These are phyloP conservation scores for Beauveria varroae DNA, from an alignment of 2,329 filamentous ascomycete genomes.

Conservation along the genomic window DNA sequence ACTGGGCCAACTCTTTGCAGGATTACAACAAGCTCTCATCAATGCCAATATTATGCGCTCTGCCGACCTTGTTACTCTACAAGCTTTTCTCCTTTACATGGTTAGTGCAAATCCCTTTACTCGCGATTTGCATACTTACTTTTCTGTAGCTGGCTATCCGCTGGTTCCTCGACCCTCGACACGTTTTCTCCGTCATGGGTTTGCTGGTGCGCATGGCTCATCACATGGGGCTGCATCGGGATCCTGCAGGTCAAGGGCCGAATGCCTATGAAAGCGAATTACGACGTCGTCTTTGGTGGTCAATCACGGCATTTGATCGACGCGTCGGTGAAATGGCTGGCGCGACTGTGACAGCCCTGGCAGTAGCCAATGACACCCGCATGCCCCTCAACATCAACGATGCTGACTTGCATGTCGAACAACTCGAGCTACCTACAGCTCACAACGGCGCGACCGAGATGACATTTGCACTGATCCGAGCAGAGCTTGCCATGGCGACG, in stretches of 20 bases:
- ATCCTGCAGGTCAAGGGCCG: conserved; percentile 45
- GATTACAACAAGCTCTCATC: conserved; percentile 56
- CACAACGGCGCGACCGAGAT: conserved; percentile 50
- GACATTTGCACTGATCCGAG: conserved; percentile 49
- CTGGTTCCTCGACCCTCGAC: conserved; percentile 50
- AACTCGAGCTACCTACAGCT: conserved; percentile 43
- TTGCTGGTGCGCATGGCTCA: conserved; percentile 61
- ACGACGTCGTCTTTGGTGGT: conserved; percentile 68
- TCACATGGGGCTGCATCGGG: conserved; percentile 60
- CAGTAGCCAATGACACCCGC: conserved; percentile 45
- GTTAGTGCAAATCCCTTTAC: conserved; percentile 27
- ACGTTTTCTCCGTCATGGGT: conserved; percentile 45
- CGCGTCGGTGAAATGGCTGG: conserved; percentile 61
- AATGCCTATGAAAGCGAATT: conserved; percentile 59
- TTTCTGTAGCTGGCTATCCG: conserved; percentile 35
- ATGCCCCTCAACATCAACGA: conserved; percentile 56
- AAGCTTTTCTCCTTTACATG: conserved; percentile 61
- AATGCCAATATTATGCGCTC: conserved; percentile 61
- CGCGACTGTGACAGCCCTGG: conserved; percentile 48
- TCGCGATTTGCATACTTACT: not conserved
- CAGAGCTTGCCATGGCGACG: conserved; percentile 50
- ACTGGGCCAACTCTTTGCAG: conserved; percentile 46
- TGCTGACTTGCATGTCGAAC: conserved; percentile 48
- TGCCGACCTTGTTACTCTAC: conserved; percentile 56
- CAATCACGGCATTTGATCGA: conserved; percentile 59